These are phyloP conservation scores for Dictyostelium purpureum DNA, from an alignment of 78 protist genomes.

Conservation along the genomic window DNA sequence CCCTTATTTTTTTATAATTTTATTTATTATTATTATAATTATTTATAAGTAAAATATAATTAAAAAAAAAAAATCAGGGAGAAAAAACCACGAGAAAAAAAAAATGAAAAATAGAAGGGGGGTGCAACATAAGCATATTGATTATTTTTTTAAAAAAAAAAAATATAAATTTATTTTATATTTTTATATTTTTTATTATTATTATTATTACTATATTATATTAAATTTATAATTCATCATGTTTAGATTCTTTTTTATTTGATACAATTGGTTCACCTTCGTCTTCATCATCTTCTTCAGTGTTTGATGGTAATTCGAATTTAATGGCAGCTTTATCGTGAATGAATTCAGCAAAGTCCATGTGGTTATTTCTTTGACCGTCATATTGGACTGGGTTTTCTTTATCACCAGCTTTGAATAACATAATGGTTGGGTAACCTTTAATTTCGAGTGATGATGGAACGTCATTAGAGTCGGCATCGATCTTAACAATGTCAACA, in stretches of 20 bases:
- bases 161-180: neutral
- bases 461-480: constrained; percentile 85
- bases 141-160: too few relatives aligned
- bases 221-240: constrained; percentile 22
- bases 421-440: constrained; percentile 92
- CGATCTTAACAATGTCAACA: constrained; percentile 91
- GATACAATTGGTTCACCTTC: neutral
- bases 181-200: neutral
- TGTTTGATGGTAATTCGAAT: constrained; percentile 22
- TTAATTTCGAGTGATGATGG: constrained; percentile 42
- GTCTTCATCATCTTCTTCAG: neutral
- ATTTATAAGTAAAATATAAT: too few relatives aligned
- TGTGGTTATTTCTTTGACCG: constrained; percentile 28
- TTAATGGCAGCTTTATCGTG: constrained; percentile 20
- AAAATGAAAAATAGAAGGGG: too few relatives aligned
- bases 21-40: too few relatives aligned
- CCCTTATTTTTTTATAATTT: too few relatives aligned
- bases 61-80: too few relatives aligned
- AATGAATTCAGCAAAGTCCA: constrained; percentile 32
- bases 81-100: too few relatives aligned
- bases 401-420: constrained; percentile 79
- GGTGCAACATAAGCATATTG: too few relatives aligned
- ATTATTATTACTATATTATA: too few relatives aligned
- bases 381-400: constrained; percentile 62
- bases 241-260: neutral